Evolutionary conservation across 805 yeast genomes (phyloP), one percentile per base, ranked within the genome.

Genomic region (Zygotorulaspora sp.): DNA sequence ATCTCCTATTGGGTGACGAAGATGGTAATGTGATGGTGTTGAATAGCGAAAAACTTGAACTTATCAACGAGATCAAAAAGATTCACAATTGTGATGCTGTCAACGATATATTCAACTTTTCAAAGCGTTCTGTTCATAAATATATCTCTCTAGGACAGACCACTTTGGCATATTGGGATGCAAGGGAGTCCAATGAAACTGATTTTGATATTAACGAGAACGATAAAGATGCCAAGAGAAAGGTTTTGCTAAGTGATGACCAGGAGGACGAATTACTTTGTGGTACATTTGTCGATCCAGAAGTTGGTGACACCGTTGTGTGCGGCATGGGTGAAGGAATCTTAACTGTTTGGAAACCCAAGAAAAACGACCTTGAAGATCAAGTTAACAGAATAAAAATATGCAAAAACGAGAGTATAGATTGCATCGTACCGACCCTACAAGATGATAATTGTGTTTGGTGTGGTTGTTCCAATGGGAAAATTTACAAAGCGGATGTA

Each of bases 271-370:
- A 90, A 56, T 63, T 90, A n/a, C 63, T 90, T 29, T 71, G 88
- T 39, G 81, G 86, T 51, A 67, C 84, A 25, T 77, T 80, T 64
- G 73, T 80, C 1, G 84, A 81, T 45, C 74, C 74, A 2, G 72
- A 77, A 10, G 73, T 71, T 32, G 84, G 80, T 37, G 79, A 77
- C 13, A 71, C 77, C 1, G 72, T 80, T 3, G 74, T 82, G 3
- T 88, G 89, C 49, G 90, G 96, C 30, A 88, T 87, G 82, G 87
- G 95, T 11, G 92, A 83, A 54, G 97, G 97, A 3, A 75, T 86
- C 10, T 70, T 87, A 5, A 87, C 97, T 0, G 67, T 83, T 10
- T 90, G 98, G 98, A 78, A 76, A 49, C 78, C 82, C 18, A 69
- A 75, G 20, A 74, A 75, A 54, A 86, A 85, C 54, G 74, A 74